Evolutionary conservation across 306 rosid genomes (phyloP), one percentile per base, ranked within the genome.

Genomic region (Quercus wislizeni): DNA sequence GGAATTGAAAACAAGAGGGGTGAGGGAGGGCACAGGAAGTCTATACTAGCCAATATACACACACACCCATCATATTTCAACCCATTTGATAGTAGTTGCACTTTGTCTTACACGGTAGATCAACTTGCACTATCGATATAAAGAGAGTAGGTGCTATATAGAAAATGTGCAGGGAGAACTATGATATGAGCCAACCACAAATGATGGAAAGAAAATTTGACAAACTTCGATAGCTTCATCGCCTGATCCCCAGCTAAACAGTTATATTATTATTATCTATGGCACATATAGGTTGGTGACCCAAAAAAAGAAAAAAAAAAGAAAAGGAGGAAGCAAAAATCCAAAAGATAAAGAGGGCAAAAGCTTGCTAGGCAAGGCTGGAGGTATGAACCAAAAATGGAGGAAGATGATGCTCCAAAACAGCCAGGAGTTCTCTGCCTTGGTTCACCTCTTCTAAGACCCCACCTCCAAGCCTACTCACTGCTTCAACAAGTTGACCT

Each of bases 401-500:
- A 35, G 92, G 94, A 73, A 93, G 94, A 83, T 93, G 92, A 77
- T 82, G 96, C 92, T 91, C 96, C 90, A 93, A 84, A 86, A 84
- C 81, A 21, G 86, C 87, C 82, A 93, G 68, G 68, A 89, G 94
- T 82, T 93, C 94, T 81, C 83, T 75, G 82, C 92, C 82, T 54
- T 88, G 85, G 72, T 85, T 80, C 78, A 82, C 88, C 75, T 90
- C 90, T 72, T 87, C 90, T 28, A 81, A 73, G 73, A 82, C 83
- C 70, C 89, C 80, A 70, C 88, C 87, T 13, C 90, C 96, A 31
- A 93, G 96, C 87, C 92, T 80, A 75, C 81, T 88, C 23, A 86
- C 89, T 8, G 97, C 97, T 86, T 91, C 97, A 27, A 93, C 91
- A 77, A 93, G 86, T 82, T 88, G 91, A 54, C 97, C 97, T 84